Percentiles rank a stretch among this genome's conserved stretches.
phyloP scores from a whole-genome alignment of 768 basidiomycete species.

The Hygrophorus pudorinus region DNA sequence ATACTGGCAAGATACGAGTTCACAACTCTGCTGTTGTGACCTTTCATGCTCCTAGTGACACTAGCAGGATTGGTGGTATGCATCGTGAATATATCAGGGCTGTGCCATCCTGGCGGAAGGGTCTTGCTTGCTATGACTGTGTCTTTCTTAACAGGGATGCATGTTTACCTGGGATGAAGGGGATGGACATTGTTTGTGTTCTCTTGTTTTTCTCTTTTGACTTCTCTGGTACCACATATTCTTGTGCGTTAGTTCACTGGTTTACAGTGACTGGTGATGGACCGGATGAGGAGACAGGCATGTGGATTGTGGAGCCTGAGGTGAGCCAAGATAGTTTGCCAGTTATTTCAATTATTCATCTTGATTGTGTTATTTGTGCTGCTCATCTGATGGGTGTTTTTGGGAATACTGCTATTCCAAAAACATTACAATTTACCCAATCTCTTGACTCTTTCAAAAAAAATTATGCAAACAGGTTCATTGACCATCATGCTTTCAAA shows the following conservation, averaged over 20 bases:
- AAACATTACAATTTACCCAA: neutral
- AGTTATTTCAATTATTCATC: constrained; percentile 8
- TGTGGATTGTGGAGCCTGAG: constrained; percentile 14
- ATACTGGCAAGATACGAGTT: constrained; percentile 2
- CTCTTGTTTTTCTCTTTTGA: constrained; percentile 17
- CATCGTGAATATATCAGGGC: too few species aligned
- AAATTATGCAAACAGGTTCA: constrained; percentile 16
- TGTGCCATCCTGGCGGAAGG: constrained; percentile 2
- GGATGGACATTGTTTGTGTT: constrained; percentile 18
- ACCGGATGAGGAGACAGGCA: constrained; percentile 9
- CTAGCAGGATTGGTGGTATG: constrained; percentile 13
- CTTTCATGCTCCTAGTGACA: constrained; percentile 20
- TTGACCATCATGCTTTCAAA: constrained; percentile 13
- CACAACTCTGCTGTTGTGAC: constrained; percentile 10
- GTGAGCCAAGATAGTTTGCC: neutral
- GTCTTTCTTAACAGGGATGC: constrained; percentile 15
- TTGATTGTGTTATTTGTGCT: constrained; percentile 18
- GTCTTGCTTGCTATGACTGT: constrained; percentile 13
- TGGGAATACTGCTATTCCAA: constrained; percentile 10
- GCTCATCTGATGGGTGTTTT: constrained; percentile 8
- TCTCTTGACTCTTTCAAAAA: neutral
- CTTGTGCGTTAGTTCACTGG: constrained; percentile 10
- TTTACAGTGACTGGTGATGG: constrained; percentile 1
- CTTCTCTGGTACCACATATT: constrained; percentile 1
- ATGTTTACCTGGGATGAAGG: constrained; percentile 13